Evolutionary conservation across 2,329 filamentous ascomycete genomes (phyloP), one percentile per base, ranked within the genome.

Genomic region (Calonectria honghensis): DNA sequence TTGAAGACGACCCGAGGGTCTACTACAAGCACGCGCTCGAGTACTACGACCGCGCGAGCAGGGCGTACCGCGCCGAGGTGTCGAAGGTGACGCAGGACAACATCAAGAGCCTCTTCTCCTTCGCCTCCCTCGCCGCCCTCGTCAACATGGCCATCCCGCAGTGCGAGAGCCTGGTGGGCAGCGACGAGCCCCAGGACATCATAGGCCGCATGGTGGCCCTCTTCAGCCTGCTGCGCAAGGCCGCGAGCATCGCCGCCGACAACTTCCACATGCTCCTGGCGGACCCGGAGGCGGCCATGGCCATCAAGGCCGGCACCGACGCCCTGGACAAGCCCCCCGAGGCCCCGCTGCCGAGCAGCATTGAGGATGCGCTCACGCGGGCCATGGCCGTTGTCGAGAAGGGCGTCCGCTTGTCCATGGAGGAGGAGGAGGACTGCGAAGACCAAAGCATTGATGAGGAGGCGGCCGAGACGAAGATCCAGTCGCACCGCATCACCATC

Each of bases 131-230:
- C 0, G 79, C 79, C 3, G 75, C 79, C 6, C 70, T 72, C 20
- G 69, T 81, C 6, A 81, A 81, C 51, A 80, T 79, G 78, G 78
- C 79, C 31, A 77, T 81, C 3, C 72, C 76, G 2, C 78, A 81
- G 66, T 81, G 79, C 3, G 71, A 74, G 31, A 51, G 51, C 16
- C 52, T 74, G 27, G 72, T 61, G 6, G 67, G 70, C 0, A 73
- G 73, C 2, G 73, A 75, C 0, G 78, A 68, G 0, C 32, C 79
- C 6, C 70, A 80, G 2, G 72, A 75, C 14, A 69, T 81, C 7
- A 9, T 80, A 0, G 73, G 74, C 1, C 78, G 79, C 6, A 75
- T 80, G 66, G 67, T 77, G 0, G 75, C 76, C 0, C 24, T 81
- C 7, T 80, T 78, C 74, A 76, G 79, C 18, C 63, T 81, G 0